A percentile compares a stretch with the other conserved stretches of the same genome.
These are phyloP conservation scores for Plantago lanceolata DNA, from an alignment of 305 asterid genomes.

Conservation along the genomic window DNA sequence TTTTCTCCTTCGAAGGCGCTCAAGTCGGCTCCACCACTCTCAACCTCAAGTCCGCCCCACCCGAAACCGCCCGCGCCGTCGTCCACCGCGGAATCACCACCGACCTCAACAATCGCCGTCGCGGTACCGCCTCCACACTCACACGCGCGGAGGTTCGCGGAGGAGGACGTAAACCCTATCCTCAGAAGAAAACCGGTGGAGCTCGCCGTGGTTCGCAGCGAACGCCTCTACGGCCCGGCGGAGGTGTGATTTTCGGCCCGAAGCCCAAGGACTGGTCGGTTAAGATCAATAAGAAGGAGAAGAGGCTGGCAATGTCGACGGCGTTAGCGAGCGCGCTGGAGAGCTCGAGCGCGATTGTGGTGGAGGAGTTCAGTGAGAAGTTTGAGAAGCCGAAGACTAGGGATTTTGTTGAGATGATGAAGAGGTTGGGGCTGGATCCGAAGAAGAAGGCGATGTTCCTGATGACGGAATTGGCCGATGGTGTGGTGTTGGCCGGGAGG, in stretches of 20 bases:
- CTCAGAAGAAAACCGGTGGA: slow-evolving; percentile 81
- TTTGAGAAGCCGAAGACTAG: slow-evolving; percentile 86
- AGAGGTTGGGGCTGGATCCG: slow-evolving; percentile 81
- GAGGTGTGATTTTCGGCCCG: slow-evolving; percentile 90
- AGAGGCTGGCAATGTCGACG: slow-evolving; percentile 74
- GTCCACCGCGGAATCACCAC: slow-evolving; percentile 91
- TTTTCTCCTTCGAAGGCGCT: slow-evolving; percentile 71
- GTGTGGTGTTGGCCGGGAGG: slow-evolving; percentile 62
- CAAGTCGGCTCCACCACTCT: slow-evolving; percentile 72
- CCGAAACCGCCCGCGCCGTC: slow-evolving; percentile 89
- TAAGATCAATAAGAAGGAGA: slow-evolving; percentile 83
- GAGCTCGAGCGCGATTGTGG: slow-evolving; percentile 53
- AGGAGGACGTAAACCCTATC: slow-evolving; percentile 81
- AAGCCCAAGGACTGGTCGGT: slow-evolving; percentile 92
- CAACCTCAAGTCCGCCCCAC: slow-evolving; percentile 65
- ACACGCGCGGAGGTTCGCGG: slow-evolving; percentile 92
- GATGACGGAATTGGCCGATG: slow-evolving; percentile 69
- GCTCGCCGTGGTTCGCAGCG: slow-evolving; percentile 88
- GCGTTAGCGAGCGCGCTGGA: slow-evolving; percentile 68
- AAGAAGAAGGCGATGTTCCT: slow-evolving; percentile 71
- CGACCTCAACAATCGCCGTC: slow-evolving; percentile 85
- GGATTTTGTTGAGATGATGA: slow-evolving; percentile 68
- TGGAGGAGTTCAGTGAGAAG: slow-evolving; percentile 70
- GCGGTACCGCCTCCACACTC: slow-evolving; percentile 93
- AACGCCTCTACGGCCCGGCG: slow-evolving; percentile 94